These are phyloP conservation scores for Neofusicoccum parvum DNA, from an alignment of 2,329 filamentous ascomycete species.

Conservation along the genomic window DNA sequence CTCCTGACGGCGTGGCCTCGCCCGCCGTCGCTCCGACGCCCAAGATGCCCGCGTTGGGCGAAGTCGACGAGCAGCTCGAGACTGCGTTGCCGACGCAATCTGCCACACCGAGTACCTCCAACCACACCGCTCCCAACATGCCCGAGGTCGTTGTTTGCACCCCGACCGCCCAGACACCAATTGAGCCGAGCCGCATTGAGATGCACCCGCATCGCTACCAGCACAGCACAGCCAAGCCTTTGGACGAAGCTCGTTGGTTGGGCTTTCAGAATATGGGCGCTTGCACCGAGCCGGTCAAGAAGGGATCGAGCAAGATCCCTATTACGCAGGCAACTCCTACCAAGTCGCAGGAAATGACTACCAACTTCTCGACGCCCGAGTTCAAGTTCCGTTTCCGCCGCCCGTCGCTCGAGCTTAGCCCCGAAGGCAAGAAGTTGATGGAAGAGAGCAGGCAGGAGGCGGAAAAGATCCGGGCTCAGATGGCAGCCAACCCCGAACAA, in stretches of 20 bases:
- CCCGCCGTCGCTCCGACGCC: constrained; percentile 1
- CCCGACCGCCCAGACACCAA: constrained; percentile 65
- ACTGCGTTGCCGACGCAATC: neutral
- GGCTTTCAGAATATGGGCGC: constrained; percentile 73
- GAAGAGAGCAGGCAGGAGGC: constrained; percentile 72
- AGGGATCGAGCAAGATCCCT: constrained; percentile 41
- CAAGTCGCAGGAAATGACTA: constrained; percentile 42
- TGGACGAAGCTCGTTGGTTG: constrained; percentile 77
- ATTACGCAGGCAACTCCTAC: constrained; percentile 64
- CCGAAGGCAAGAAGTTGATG: constrained; percentile 62
- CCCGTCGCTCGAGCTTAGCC: constrained; percentile 60
- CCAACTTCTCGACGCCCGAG: constrained; percentile 44
- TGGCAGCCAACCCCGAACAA: constrained; percentile 59
- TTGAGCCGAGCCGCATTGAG: constrained; percentile 73
- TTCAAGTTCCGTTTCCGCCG: constrained; percentile 68
- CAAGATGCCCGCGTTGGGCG: constrained; percentile 15
- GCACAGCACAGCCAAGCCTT: constrained; percentile 70
- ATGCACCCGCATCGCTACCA: constrained; percentile 91
- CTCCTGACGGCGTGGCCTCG: neutral
- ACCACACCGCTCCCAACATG: neutral
- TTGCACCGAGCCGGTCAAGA: constrained; percentile 51
- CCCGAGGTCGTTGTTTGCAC: constrained; percentile 32
- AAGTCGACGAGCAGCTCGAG: constrained; percentile 13
- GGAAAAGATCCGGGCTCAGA: constrained; percentile 67
- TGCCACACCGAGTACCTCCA: neutral